Evolutionary conservation across 495 filamentous ascomycete species (phyloP), one percentile per base, ranked within the genome.

Genomic region (Ascobolus immersus): DNA sequence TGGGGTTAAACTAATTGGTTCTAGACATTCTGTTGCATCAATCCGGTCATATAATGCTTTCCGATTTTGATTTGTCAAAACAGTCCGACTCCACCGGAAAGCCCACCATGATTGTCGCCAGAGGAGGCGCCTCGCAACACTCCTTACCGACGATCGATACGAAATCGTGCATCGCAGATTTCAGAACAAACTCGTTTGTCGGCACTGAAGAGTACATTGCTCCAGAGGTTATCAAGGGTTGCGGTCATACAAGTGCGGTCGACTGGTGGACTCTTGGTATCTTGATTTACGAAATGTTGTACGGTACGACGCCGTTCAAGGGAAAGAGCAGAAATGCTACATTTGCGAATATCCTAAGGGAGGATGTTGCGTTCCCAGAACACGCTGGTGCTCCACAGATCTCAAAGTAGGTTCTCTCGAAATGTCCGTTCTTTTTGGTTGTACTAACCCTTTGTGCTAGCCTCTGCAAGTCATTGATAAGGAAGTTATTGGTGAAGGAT

Each of bases 221-320:
- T 0, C 86, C 86, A 5, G 86, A 96, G 52, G 86, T 96, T 27
- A 96, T 96, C 49, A 94, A 92, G 53, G 86, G 86, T 9, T 93
- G 84, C 52, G 86, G 86, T 13, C 86, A 96, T 50, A 96, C 86
- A 5, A 93, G 81, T 44, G 86, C 86, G 3, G 86, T 96, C 2
- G 86, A 96, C 53, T 96, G 86, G 86, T 96, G 86, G 86, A 96
- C 86, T 2, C 57, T 96, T 7, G 86, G 86, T 13, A 94, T 96
- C 35, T 54, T 96, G 44, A 77, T 94, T 36, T 96, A 92, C 43
- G 86, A 96, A 53, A 96, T 96, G 86, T 59, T 96, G n/a, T 94
- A 77, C 54, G 89, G 86, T 14, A 94, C 82, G 2, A 96, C 86
- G 1, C 86, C 86, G 0, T 96, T 96, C 67, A 96, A 96, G 57